Evolutionary conservation across 805 yeast genomes (phyloP).

Genomic region (Wickerhamiella hasegawae): DNA sequence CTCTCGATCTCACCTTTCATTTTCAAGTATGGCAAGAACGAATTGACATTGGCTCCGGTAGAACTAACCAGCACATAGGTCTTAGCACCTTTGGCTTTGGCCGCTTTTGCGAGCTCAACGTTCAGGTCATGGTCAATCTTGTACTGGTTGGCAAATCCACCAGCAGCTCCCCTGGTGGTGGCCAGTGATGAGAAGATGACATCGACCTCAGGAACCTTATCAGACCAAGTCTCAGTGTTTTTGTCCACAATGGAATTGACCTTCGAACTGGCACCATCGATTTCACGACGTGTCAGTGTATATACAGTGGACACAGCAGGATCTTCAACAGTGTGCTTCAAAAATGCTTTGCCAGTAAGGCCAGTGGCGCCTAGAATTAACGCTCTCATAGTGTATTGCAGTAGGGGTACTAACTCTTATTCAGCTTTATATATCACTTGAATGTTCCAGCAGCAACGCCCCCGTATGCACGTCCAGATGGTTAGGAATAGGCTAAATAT

Average conservation of each 20-base stretch:
- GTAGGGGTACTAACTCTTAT: background rate
- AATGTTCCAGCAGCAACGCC: no score
- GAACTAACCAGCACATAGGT: constrained; percentile 57
- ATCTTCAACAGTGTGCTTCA: constrained; percentile 29
- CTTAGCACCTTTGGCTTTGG: constrained; percentile 49
- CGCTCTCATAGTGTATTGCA: constrained; percentile 2
- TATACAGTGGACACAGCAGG: constrained; percentile 27
- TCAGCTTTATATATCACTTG: no score
- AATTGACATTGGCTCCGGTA: constrained; percentile 40
- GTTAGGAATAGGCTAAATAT: no score
- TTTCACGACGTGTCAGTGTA: constrained; percentile 23
- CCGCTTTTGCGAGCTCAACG: constrained; percentile 51
- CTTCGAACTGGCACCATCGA: constrained; percentile 11
- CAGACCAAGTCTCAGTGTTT: constrained; percentile 37
- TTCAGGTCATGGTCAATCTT: constrained; percentile 65
- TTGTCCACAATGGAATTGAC: constrained; percentile 28
- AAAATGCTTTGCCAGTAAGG: constrained; percentile 45
- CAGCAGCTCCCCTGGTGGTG: constrained; percentile 59
- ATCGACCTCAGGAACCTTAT: constrained; percentile 23
- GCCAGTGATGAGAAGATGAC: constrained; percentile 54
- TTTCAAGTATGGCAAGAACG: constrained; percentile 43
- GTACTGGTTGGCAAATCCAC: constrained; percentile 52
- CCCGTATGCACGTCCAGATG: no score
- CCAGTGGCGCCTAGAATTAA: constrained; percentile 59
- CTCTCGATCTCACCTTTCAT: constrained; percentile 68